Conservation (phyloP, 176 grass and related monocot species). For the Oryza coarctata region DNA sequence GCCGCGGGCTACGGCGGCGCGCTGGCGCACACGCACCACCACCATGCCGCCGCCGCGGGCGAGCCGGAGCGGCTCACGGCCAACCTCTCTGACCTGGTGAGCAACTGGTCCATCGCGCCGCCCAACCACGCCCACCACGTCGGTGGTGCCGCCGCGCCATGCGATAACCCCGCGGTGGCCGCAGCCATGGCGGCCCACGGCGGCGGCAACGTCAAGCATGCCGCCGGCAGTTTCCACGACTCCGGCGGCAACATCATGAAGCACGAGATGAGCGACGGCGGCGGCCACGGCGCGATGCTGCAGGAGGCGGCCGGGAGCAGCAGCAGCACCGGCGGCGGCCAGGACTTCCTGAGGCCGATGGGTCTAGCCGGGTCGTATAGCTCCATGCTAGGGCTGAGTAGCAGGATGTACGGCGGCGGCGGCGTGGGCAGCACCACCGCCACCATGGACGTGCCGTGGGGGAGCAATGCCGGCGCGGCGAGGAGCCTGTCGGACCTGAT, state of each 20-base stretch:
- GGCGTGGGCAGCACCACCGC: background rate
- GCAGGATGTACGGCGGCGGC: slow-evolving; percentile 42
- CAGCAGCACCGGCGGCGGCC: background rate
- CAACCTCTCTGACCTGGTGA: slow-evolving; percentile 69
- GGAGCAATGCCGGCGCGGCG: slow-evolving; percentile 44
- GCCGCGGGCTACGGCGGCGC: background rate
- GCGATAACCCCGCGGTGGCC: slow-evolving; percentile 29
- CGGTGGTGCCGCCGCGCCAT: slow-evolving; percentile 3
- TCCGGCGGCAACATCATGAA: slow-evolving; percentile 35
- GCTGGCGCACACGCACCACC: slow-evolving; percentile 29
- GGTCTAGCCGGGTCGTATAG: slow-evolving; percentile 26
- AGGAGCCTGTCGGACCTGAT: slow-evolving; percentile 80
- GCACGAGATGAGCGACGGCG: slow-evolving; percentile 31
- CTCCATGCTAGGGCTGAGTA: slow-evolving; percentile 58
- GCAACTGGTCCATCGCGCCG: slow-evolving; percentile 89
- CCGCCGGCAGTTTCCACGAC: slow-evolving; percentile 27
- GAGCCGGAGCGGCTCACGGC: slow-evolving; percentile 47
- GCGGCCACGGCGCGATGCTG: slow-evolving; percentile 20
- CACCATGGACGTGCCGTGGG: slow-evolving; percentile 61
- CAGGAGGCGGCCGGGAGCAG: slow-evolving; percentile 17
- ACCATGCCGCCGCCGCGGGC: background rate
- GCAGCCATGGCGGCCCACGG: background rate
- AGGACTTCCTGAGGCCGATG: slow-evolving; percentile 35
- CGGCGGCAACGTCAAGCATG: slow-evolving; percentile 9
- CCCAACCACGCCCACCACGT: slow-evolving; percentile 42